Conservation (phyloP, 306 rosid species). For the Quercus parvula region DNA sequence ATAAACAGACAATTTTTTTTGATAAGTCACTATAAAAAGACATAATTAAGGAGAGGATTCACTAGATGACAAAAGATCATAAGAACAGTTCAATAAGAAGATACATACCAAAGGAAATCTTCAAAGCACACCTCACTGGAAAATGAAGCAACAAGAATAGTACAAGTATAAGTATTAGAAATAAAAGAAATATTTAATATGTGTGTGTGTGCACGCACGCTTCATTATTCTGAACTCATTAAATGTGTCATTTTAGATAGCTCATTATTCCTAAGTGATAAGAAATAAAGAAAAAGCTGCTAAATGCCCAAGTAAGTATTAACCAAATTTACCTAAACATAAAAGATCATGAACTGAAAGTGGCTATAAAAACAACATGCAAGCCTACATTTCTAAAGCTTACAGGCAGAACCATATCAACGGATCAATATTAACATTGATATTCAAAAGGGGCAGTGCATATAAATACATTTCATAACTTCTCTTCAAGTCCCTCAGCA, state of each 20-base stretch:
- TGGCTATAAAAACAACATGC: too few relatives aligned
- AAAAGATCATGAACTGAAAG: not conserved
- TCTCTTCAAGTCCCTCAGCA: not conserved
- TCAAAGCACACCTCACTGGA: constrained; percentile 86
- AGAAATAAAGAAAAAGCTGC: not conserved
- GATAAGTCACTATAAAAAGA: not conserved
- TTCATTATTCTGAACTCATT: not conserved
- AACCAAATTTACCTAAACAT: not conserved
- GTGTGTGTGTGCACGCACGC: not conserved
- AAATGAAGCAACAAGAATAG: constrained; percentile 22
- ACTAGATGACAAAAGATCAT: not conserved
- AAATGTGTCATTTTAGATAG: not conserved
- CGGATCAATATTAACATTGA: not conserved
- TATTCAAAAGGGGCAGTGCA: not conserved
- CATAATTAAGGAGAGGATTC: constrained; percentile 4
- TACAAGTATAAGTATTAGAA: not conserved
- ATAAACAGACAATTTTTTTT: too few relatives aligned
- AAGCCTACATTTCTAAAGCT: not conserved
- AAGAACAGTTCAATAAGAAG: constrained; percentile 18
- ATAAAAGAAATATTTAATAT: not conserved
- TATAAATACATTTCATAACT: not conserved
- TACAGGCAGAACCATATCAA: not conserved
- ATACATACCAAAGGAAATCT: constrained; percentile 88
- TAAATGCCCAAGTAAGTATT: not conserved
- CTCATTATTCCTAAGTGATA: not conserved